Base-by-base conservation (phyloP, 2,329 filamentous ascomycete species). In the Fusarium sp. region DNA sequence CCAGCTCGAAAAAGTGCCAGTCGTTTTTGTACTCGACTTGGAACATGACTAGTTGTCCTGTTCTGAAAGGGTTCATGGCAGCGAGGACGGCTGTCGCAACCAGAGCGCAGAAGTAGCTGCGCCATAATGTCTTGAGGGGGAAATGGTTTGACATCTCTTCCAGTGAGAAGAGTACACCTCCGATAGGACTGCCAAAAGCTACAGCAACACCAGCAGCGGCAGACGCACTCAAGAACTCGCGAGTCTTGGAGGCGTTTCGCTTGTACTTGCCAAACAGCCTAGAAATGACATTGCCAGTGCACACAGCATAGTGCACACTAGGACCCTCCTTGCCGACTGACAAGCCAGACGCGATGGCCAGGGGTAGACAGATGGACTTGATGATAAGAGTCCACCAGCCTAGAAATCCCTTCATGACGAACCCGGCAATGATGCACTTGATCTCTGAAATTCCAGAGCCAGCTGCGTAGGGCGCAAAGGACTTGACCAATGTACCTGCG, bases 91-190 rank as follows among this genome's bases (percentile, higher is more conserved):
- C 93, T 1, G 96, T 98, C 5, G 94, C 96, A 5, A 99, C 95
- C 69, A 99, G 82, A 29, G 96, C 96, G 80, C 96, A 99, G 79
- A 99, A 98, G 79, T 98, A 99, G 78, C 93, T 97, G 73, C 96
- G 88, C 96, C 96, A 98, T 81, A 99, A 88, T 0, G 96, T 99
- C 81, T 98, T 98, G 18, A 99, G 86, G 0, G 96, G 96, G 73
- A 99, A 99, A 76, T 97, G 91, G 62, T 90, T 96, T 14, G 94
- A 95, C 91, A 99, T 97, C 83, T 99, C 96, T 82, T 99, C 96
- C 6, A 99, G 83, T 3, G 95, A 97, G 82, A 99, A 99, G 14
- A 99, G 82, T 2, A 99, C 96, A 16, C 96, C 96, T 58, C 96
- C 96, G 67, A 99, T 99, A 1, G 96, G 96, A 81, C 93, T 97